These are phyloP conservation scores for Podospora pseudocomata DNA, from an alignment of 495 filamentous ascomycete genomes.

Conservation along the genomic window DNA sequence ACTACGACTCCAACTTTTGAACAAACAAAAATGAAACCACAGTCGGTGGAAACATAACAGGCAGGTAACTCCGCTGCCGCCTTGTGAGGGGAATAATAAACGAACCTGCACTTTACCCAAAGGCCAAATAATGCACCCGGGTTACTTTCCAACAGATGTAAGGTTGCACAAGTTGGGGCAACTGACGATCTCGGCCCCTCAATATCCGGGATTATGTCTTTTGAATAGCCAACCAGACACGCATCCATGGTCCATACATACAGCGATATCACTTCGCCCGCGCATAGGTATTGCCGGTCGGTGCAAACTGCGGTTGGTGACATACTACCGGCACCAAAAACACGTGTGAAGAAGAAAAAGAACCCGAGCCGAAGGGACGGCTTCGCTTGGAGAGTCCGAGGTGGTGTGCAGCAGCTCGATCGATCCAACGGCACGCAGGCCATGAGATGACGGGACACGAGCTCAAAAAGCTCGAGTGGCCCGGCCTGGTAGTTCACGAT, in stretches of 20 bases:
- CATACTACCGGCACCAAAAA: neutral
- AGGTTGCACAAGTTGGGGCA: neutral
- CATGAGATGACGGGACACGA: neutral
- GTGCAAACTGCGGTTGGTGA: neutral
- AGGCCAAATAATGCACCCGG: neutral
- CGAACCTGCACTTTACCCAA: neutral
- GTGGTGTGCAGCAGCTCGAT: neutral
- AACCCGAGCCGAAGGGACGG: neutral
- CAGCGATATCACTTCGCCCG: neutral
- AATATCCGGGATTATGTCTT: constrained; percentile 15
- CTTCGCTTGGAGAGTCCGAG: neutral
- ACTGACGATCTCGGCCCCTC: constrained; percentile 14
- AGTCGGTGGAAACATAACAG: neutral
- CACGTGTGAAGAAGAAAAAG: neutral
- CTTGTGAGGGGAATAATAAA: neutral
- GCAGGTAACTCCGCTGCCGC: neutral
- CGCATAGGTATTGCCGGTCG: neutral
- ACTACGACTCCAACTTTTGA: neutral
- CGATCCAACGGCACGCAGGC: neutral
- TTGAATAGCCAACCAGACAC: no score
- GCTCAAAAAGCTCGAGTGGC: neutral
- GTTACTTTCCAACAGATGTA: neutral
- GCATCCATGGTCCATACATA: no score
- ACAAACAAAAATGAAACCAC: neutral
- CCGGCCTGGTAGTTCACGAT: neutral